Evolutionary conservation across 2,329 filamentous ascomycete species (phyloP).

Genomic region (Byssothecium circinans): DNA sequence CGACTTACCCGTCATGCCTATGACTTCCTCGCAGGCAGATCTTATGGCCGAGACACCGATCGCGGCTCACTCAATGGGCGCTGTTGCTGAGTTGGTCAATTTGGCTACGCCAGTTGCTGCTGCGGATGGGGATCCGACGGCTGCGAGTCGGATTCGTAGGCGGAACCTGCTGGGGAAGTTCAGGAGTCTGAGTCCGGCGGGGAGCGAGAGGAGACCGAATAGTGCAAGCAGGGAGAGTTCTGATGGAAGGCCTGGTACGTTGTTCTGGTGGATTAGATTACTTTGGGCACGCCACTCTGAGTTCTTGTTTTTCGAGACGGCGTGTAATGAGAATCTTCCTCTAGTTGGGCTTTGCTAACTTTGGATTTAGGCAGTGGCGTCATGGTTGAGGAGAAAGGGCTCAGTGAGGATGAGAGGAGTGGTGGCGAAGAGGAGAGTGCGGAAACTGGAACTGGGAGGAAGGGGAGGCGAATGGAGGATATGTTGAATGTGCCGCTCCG

Average conservation of each 20-base stretch:
- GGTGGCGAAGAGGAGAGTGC: conserved; percentile 24
- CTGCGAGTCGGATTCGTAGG: conserved; percentile 30
- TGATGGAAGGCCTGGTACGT: conserved; percentile 22
- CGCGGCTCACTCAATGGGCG: conserved; percentile 12
- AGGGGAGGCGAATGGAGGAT: conserved; percentile 32
- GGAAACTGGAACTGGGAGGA: conserved; percentile 6
- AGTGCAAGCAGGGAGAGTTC: conserved; percentile 19
- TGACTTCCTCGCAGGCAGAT: conserved; percentile 2
- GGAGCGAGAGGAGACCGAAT: conserved; percentile 25
- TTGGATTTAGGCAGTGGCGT: conserved; percentile 27
- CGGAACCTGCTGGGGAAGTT: conserved; percentile 20
- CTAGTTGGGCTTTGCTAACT: no score
- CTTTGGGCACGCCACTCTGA: no score
- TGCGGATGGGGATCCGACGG: conserved; percentile 41
- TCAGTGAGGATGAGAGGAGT: conserved; percentile 41
- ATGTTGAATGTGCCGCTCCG: conserved; percentile 21
- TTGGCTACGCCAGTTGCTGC: conserved; percentile 41
- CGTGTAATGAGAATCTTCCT: no score
- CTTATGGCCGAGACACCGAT: background rate
- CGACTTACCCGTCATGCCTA: conserved; percentile 32
- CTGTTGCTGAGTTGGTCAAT: conserved; percentile 38
- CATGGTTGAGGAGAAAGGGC: conserved; percentile 47
- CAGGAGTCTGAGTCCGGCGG: conserved; percentile 38
- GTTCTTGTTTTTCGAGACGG: no score
- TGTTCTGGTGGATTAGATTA: no score